Evolutionary conservation across 2,329 filamentous ascomycete genomes (phyloP), one percentile per base, ranked within the genome.

Genomic region (Claviceps digitariae): DNA sequence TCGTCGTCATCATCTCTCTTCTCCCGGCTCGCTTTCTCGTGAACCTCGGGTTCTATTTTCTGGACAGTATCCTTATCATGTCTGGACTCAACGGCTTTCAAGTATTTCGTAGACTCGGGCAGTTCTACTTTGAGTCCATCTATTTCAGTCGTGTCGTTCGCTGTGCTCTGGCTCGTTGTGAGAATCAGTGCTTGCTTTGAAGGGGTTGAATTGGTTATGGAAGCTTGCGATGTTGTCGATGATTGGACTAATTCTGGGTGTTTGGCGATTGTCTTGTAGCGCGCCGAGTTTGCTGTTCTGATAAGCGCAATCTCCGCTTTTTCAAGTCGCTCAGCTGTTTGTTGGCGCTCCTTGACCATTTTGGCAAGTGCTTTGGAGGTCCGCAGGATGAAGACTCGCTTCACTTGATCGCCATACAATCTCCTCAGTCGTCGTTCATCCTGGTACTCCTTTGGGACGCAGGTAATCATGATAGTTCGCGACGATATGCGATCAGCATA

Each of bases 401-500:
- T 86, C 41, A 95, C 88, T 15, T 86, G 79, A 25, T 86, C 76
- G 29, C 90, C 89, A 62, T 96, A 95, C 58, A 95, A 82, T 60
- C 82, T 81, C 57, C 86, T 82, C 53, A 96, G 73, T 60, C 82
- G 85, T n/a, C 76, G 75, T 67, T 90, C 82, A 60, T 89, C 80
- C 51, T 93, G 78, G 58, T 94, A 95, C 8, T 82, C 73, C 21
- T 82, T 72, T 2, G 91, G 91, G 1, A 96, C 89, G 2, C 87
- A 86, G 2, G 89, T 86, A 67, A 95, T 90, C 13, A 98, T 81
- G 1, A 97, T 86, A 1, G 90, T 96, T 52, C 89, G 83, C 2
- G 90, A 91, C 2, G 91, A 96, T 47, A 96, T 82, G 54, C 90
- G 86, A 62, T 84, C 85, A 52, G 89, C 79, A 66, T 94, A 94